phyloP scores from a whole-genome alignment of 495 filamentous ascomycete genomes.

The Alectoria sarmentosa region DNA sequence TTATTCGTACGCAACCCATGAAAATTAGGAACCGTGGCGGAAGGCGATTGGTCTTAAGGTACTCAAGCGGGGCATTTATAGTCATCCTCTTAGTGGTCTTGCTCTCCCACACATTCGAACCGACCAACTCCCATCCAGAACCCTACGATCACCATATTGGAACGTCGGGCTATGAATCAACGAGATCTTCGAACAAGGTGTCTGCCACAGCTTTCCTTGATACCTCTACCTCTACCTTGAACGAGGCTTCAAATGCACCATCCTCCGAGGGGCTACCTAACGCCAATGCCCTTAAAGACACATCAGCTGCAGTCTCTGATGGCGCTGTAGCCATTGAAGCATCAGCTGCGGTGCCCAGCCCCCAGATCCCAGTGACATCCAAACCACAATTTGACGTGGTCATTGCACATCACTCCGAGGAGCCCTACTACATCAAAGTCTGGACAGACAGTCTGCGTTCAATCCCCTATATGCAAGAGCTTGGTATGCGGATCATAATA shows the following conservation, averaged over 20 bases:
- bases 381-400: conserved; percentile 3
- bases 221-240: background rate
- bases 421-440: conserved; percentile 14
- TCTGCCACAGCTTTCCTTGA: background rate
- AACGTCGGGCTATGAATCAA: background rate
- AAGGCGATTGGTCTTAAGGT: background rate
- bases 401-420: conserved; percentile 17
- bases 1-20: background rate
- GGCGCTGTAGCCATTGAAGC: background rate
- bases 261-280: background rate
- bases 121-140: background rate
- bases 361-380: background rate
- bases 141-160: background rate
- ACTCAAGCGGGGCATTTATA: background rate
- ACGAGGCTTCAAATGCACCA: background rate
- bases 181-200: background rate
- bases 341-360: background rate
- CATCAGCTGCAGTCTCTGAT: background rate
- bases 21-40: background rate
- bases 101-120: background rate
- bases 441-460: conserved; percentile 14
- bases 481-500: conserved; percentile 10
- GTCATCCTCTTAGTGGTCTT: background rate
- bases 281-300: background rate
- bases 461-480: conserved; percentile 7